These are phyloP conservation scores for Sutorius australiensis DNA, from an alignment of 768 basidiomycete species.

Conservation along the genomic window DNA sequence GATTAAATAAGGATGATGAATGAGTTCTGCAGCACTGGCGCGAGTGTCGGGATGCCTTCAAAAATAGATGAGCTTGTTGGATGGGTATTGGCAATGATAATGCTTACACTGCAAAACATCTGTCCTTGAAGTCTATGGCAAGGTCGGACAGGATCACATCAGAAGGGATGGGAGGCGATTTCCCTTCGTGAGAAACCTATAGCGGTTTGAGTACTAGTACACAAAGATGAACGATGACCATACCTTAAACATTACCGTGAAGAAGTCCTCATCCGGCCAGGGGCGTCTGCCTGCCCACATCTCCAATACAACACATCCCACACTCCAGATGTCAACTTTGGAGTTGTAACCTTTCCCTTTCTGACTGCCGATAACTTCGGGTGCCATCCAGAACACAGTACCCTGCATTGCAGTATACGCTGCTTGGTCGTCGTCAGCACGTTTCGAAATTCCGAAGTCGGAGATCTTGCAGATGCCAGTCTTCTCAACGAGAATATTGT, in stretches of 20 bases:
- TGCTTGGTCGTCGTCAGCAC: conserved; percentile 80
- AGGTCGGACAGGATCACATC: conserved; percentile 71
- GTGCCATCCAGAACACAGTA: conserved; percentile 99
- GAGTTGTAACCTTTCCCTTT: conserved; percentile 86
- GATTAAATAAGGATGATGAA: conserved; percentile 72
- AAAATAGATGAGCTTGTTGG: conserved; percentile 1
- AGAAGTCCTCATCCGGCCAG: conserved; percentile 86
- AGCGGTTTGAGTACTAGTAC: not conserved
- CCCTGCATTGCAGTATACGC: conserved; percentile 94
- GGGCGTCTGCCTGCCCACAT: conserved; percentile 98
- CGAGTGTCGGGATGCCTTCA: conserved; percentile 78
- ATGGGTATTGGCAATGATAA: not conserved
- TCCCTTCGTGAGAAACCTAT: conserved; percentile 80
- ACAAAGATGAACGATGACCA: conserved; percentile 8
- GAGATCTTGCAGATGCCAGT: conserved; percentile 94
- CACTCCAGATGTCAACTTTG: conserved; percentile 98
- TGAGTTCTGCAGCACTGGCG: conserved; percentile 73
- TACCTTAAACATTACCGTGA: conserved; percentile 95
- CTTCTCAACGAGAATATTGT: conserved; percentile 95
- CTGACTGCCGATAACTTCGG: conserved; percentile 85
- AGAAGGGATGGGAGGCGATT: conserved; percentile 85
- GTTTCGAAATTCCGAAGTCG: conserved; percentile 98
- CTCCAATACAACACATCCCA: conserved; percentile 97
- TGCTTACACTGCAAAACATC: conserved; percentile 86
- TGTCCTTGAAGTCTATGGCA: conserved; percentile 81